Conservation (phyloP, 1,139 yeast genomes). For the Yamadazyma trypodendri region DNA sequence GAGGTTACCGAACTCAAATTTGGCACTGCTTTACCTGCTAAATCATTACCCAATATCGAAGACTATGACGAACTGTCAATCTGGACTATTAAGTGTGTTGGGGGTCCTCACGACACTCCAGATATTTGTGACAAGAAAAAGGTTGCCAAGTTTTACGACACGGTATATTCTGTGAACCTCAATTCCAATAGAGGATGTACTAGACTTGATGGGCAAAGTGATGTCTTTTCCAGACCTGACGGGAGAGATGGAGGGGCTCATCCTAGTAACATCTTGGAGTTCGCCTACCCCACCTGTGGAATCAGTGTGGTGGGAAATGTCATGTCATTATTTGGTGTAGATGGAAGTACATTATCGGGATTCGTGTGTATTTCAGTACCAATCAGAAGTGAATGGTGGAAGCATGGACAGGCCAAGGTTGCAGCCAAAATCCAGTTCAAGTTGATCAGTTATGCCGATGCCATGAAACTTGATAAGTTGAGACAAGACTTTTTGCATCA, state of each 20-base stretch:
- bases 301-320: conserved; percentile 31
- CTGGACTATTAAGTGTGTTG: conserved; percentile 26
- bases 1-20: conserved; percentile 10
- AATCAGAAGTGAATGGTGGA: conserved; percentile 32
- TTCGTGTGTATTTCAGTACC: conserved; percentile 33
- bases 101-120: conserved; percentile 37
- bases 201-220: conserved; percentile 32
- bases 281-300: conserved; percentile 35
- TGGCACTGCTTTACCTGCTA: conserved; percentile 21
- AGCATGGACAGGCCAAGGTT: conserved; percentile 32
- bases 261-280: conserved; percentile 34
- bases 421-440: conserved; percentile 25
- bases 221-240: conserved; percentile 23
- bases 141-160: conserved; percentile 21
- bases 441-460: conserved; percentile 24
- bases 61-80: conserved; percentile 18
- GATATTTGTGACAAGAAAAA: conserved; percentile 31
- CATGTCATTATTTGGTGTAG: conserved; percentile 32
- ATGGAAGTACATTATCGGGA: conserved; percentile 36
- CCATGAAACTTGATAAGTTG: conserved; percentile 20
- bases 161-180: conserved; percentile 27
- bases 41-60: conserved; percentile 17
- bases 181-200: conserved; percentile 38
- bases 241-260: conserved; percentile 41
- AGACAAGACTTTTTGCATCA: conserved; percentile 20